Percentiles rank a stretch among this genome's conserved stretches.
Conservation (phyloP, 2,329 filamentous ascomycete species). For the Colletotrichum sp. region DNA sequence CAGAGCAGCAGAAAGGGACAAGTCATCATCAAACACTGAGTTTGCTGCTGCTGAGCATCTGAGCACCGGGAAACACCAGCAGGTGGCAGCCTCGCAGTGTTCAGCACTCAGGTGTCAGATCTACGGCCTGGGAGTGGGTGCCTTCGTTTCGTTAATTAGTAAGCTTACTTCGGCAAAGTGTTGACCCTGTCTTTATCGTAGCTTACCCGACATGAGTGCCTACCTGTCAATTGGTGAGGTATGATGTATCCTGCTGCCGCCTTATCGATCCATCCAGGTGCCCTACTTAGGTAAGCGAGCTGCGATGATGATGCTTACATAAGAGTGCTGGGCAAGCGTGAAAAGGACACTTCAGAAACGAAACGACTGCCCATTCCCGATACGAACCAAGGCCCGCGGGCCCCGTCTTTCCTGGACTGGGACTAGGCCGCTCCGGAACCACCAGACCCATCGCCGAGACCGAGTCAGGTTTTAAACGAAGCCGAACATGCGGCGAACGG, state of each 20-base stretch:
- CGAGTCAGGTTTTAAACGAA: conserved; percentile 14
- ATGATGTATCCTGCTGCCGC: background rate
- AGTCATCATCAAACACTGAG: background rate
- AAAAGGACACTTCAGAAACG: background rate
- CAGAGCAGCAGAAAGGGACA: background rate
- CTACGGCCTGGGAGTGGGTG: background rate
- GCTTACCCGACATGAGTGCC: background rate
- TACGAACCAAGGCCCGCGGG: conserved; percentile 1
- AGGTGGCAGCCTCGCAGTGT: background rate
- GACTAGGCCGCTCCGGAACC: conserved; percentile 18
- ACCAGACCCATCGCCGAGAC: conserved; percentile 7
- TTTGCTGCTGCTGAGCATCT: background rate
- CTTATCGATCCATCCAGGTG: background rate
- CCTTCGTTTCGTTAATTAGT: background rate
- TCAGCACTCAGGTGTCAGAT: background rate
- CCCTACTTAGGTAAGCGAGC: background rate
- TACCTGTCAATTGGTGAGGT: background rate
- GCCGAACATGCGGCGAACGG: background rate
- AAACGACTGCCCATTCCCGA: background rate
- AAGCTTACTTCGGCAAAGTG: background rate
- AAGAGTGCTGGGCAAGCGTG: background rate
- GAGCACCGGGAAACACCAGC: background rate
- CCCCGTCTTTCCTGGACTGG: conserved; percentile 5
- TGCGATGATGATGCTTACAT: background rate
- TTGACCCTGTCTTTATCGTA: background rate